Evolutionary conservation across 495 filamentous ascomycete species (phyloP), one percentile per base, ranked within the genome.

Genomic region (Penicillium tannophilum): DNA sequence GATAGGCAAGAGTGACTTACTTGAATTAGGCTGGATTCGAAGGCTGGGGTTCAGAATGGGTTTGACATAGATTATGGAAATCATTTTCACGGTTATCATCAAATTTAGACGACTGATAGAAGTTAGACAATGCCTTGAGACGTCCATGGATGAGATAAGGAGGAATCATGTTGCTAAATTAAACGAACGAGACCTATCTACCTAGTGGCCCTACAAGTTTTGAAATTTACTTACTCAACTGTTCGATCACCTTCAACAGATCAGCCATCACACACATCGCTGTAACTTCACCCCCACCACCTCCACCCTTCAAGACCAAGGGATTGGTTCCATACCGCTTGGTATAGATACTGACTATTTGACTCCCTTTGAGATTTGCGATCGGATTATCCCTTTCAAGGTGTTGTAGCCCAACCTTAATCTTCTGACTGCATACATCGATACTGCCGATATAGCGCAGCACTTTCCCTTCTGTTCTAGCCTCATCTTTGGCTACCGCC

Each of bases 281-380:
- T 10, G 93, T 97, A 20, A 97, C 90, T 23, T 96, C 92, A 42
- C 88, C 91, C 58, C 93, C 93, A 42, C 93, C 93, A 39, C 92
- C 93, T 39, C 91, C 92, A 39, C 93, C 93, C 77, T 96, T 90
- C 43, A 98, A 84, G 66, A 97, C 91, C 56, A 97, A 74, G 11
- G 93, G 90, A 66, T 90, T 92, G 50, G 76, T 78, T 31, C 89
- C 89, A 69, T 97, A 97, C 67, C 93, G 82, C 77, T 92, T 88
- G 30, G 93, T 97, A 73, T 93, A 94, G 79, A 98, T 95, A 79
- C 86, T 93, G 63, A 98, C 92, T 66, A 97, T 97, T 69, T 96
- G 92, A 72, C 91, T 96, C 20, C 93, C 93, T 77, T 93, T 92
- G 52, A 97, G 76, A 36, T 88, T 87, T n/a, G 92, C 93, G 75